These are phyloP conservation scores for Larix sibirica DNA, from an alignment of 83 land plant genomes.

Conservation along the genomic window DNA sequence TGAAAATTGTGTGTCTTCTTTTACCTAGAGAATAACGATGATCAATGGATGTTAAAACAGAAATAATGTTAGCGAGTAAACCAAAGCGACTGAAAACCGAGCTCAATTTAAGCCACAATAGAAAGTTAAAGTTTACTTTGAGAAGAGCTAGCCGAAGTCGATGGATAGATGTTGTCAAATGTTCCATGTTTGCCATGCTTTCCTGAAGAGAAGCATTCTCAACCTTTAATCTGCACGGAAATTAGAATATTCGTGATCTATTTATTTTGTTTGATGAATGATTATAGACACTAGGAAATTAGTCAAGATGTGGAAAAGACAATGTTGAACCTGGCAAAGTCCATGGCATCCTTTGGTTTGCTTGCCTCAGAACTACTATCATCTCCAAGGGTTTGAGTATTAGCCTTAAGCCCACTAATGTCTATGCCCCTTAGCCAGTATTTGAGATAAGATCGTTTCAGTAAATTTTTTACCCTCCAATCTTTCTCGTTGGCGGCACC, in stretches of 20 bases:
- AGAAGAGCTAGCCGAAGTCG: conserved; percentile 67
- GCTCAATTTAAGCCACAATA: not conserved
- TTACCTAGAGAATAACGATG: conserved; percentile 31
- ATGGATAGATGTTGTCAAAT: conserved; percentile 60
- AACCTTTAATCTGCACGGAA: conserved; percentile 61
- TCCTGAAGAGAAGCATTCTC: conserved; percentile 90
- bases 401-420: conserved; percentile 29
- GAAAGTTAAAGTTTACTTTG: conserved; percentile 40
- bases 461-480: conserved; percentile 42
- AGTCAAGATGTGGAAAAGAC: not conserved
- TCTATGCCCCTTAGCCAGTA: conserved; percentile 58
- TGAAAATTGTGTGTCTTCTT: conserved; percentile 27
- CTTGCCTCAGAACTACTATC: conserved; percentile 20
- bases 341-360: conserved; percentile 38
- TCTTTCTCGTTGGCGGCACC: conserved; percentile 42
- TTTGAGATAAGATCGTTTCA: conserved; percentile 55
- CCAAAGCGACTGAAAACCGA: not conserved
- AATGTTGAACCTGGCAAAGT: conserved; percentile 56
- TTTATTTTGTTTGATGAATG: not conserved
- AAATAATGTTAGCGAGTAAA: not conserved
- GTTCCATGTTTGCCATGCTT: conserved; percentile 77
- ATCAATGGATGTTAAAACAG: not conserved
- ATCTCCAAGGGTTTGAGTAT: conserved; percentile 19
- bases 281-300: not conserved
- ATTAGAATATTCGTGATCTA: not conserved